Evolutionary conservation across 2,329 filamentous ascomycete species (phyloP).

Genomic region (Scopulariopsis brevicaulis): DNA sequence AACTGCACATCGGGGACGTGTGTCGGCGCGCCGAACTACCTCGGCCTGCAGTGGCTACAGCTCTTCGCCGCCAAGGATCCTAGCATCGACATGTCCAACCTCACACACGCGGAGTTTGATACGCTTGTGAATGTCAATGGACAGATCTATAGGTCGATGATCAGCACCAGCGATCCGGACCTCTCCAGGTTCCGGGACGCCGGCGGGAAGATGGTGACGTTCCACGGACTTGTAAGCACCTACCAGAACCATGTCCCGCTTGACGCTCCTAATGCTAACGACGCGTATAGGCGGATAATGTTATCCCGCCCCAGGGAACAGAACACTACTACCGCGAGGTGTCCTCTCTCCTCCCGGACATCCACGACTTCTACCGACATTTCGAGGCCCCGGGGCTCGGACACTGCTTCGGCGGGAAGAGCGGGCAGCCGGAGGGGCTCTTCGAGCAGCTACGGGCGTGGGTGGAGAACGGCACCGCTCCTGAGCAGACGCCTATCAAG

Average conservation of each 20-base stretch:
- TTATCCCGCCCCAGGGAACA: slow-evolving; percentile 20
- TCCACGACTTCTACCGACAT: slow-evolving; percentile 35
- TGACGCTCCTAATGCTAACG: not conserved
- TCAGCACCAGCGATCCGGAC: slow-evolving; percentile 17
- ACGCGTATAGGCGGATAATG: slow-evolving; percentile 17
- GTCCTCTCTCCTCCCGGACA: slow-evolving; percentile 9
- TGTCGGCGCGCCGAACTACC: slow-evolving; percentile 9
- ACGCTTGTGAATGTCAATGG: slow-evolving; percentile 3
- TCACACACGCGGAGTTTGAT: slow-evolving; percentile 7
- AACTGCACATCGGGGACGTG: not conserved
- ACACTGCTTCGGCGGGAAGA: slow-evolving; percentile 26
- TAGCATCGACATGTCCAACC: slow-evolving; percentile 10
- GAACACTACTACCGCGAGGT: slow-evolving; percentile 20
- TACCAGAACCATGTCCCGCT: not conserved
- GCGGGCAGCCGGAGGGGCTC: slow-evolving; percentile 20
- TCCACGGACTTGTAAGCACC: slow-evolving; percentile 19
- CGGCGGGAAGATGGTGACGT: slow-evolving; percentile 29
- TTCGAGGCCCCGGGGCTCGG: slow-evolving; percentile 38
- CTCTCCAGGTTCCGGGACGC: slow-evolving; percentile 15
- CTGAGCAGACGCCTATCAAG: not conserved
- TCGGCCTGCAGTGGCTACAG: slow-evolving; percentile 8
- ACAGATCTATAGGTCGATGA: slow-evolving; percentile 9
- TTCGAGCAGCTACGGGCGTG: slow-evolving; percentile 22
- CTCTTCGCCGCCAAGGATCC: slow-evolving; percentile 17
- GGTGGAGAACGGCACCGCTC: slow-evolving; percentile 19